Evolutionary conservation across 192 early-diverging fungal genomes (phyloP), one percentile per base, ranked within the genome.

Genomic region (Mortierella antarctica): DNA sequence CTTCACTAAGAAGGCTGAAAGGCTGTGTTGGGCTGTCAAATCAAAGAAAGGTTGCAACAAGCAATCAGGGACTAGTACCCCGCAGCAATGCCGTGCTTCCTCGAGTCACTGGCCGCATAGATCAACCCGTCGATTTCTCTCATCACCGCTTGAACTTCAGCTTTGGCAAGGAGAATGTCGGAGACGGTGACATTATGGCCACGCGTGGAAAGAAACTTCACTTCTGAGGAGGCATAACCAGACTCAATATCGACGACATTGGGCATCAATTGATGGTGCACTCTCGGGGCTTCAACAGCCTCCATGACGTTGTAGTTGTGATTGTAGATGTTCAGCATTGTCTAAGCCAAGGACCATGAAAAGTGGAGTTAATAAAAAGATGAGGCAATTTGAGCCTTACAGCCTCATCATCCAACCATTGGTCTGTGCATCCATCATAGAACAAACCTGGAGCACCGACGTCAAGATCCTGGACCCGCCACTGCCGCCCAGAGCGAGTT

Each of bases 231-330:
- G 81, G 70, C 49, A 71, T 62, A 89, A 54, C 65, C 58, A 48
- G 67, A 69, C 55, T 79, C 82, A 18, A 83, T 71, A 53, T 62
- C 68, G 1, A 71, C 77, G 4, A 60, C 51, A 70, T 97, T 85
- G 6, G 97, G 97, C 62, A 97, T 73, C 60, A 99, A 88, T 81
- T 99, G 97, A 77, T 97, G 95, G 81, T 99, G 97, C 45, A 95
- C 73, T 14, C 97, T 88, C 7, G 94, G 92, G 44, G 71, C 60
- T 51, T 89, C 88, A 0, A 98, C 83, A 1, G 97, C 96, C 18
- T 90, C 70, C 62, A 86, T 88, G 0, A 95, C 71, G 49, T 85
- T 84, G 83, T 91, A 82, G 6, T 82, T 86, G 76, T 90, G 93
- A 65, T 96, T 94, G 41, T 96, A 82, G 31, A 92, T 84, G 65